phyloP scores from a whole-genome alignment of 2,329 filamentous ascomycete species.

The Fusarium tjaetaba region DNA sequence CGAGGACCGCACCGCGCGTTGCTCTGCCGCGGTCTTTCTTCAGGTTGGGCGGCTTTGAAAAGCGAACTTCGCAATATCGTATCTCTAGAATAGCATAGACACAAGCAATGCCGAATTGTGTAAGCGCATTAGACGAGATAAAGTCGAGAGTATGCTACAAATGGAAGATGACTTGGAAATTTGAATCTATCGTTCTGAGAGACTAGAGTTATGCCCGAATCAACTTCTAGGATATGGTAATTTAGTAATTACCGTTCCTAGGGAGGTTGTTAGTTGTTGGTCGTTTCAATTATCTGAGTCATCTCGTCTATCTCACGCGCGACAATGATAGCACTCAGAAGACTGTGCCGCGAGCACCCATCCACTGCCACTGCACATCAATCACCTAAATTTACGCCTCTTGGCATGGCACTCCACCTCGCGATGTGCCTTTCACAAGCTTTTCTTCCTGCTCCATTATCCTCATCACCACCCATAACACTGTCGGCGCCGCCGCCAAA shows the following conservation, averaged over 20 bases:
- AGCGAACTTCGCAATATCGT: constrained; percentile 3
- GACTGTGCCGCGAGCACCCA: constrained; percentile 32
- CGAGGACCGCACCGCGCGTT: constrained; percentile 14
- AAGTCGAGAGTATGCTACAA: not conserved
- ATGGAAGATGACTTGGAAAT: not conserved
- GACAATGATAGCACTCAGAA: constrained; percentile 15
- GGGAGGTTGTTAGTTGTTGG: not conserved
- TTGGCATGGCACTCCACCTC: constrained; percentile 14
- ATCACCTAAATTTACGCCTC: constrained; percentile 13
- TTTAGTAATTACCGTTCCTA: not conserved
- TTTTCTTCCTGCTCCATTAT: constrained; percentile 6
- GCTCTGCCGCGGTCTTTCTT: constrained; percentile 32
- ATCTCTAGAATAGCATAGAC: not conserved
- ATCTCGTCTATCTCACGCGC: constrained; percentile 39
- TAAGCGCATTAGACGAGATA: not conserved
- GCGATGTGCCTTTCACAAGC: constrained; percentile 13
- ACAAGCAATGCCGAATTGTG: not conserved
- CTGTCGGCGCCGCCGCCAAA: not conserved
- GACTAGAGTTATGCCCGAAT: not conserved
- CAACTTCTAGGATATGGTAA: not conserved
- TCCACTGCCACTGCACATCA: constrained; percentile 35
- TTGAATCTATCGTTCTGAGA: not conserved
- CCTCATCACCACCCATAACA: constrained; percentile 7
- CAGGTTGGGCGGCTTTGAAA: constrained; percentile 15
- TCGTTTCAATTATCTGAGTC: constrained; percentile 33